Base-by-base conservation (phyloP, 2,329 filamentous ascomycete genomes). In the Fusarium devonianum region DNA sequence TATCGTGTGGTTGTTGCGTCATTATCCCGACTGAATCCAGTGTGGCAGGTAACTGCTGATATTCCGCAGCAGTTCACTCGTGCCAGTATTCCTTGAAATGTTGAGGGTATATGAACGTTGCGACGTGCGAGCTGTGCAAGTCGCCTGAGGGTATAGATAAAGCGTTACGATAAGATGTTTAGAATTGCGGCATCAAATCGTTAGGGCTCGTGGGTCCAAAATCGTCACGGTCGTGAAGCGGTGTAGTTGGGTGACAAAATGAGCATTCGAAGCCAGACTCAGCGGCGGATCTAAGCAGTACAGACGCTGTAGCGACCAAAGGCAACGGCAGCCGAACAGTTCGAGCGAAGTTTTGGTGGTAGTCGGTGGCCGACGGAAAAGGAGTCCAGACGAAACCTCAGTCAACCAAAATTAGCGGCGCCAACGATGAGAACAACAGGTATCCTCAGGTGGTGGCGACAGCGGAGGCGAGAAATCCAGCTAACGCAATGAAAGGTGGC, bases 1-100 rank as follows among this genome's bases (percentile, higher is more conserved):
- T 85, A 53, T 89, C 85, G 71, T 80, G 76, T 46, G 69, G 72
- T 67, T 80, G 80, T 67, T 82, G 80, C 62, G 68, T 70, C 72
- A 74, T 74, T 41, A 53, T 69, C 44, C 49, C 52, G 29, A 60
- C 29, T 33, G 43, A 50, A 53, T 59, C 58, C 54, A 56, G 56
- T 44, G 49, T 55, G 60, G 32, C 47, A 60, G 47, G 49, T 36
- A 47, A 38, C 47, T 58, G 58, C 66, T 61, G 59, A 48, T 57
- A 47, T 53, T 53, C 53, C 45, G 39, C 58, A 65, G 60, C 60
- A 62, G 57, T 35, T 40, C 44, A 59, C 54, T 43, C 43, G 17
- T n/a, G 37, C 23, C 17, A 40, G 29, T 16, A 21, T 35, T 22
- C 40, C 29, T 13, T 23, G 37, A 33, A 21, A 47, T 18, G 26